These are phyloP conservation scores for Septoria petroselini DNA, from an alignment of 2,329 filamentous ascomycete species.

Conservation along the genomic window DNA sequence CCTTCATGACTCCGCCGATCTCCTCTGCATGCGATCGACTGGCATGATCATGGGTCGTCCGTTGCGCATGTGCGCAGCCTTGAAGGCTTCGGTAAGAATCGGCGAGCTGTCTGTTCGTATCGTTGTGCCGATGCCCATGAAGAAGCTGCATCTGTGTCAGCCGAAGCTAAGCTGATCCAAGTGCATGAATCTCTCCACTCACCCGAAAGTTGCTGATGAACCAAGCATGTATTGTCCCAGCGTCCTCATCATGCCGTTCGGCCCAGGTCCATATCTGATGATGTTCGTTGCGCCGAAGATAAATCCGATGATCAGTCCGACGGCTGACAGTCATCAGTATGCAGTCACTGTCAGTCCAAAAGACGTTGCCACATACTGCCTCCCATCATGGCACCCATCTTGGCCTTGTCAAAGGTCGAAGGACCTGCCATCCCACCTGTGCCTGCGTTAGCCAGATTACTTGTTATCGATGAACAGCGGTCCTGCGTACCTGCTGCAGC, in stretches of 20 bases:
- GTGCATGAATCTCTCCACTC: no score
- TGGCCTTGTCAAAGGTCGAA: slow-evolving; percentile 72
- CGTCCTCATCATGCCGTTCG: slow-evolving; percentile 90
- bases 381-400: slow-evolving; percentile 99
- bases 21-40: slow-evolving; percentile 38
- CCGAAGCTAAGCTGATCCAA: no score
- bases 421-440: slow-evolving; percentile 48
- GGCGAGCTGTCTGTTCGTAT: slow-evolving; percentile 88
- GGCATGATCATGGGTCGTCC: slow-evolving; percentile 68
- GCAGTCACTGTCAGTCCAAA: background rate
- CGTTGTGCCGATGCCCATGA: slow-evolving; percentile 98
- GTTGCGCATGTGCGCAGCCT: slow-evolving; percentile 58
- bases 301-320: slow-evolving; percentile 94
- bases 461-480: background rate
- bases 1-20: slow-evolving; percentile 7
- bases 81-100: slow-evolving; percentile 71
- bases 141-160: slow-evolving; percentile 59
- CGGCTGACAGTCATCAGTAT: slow-evolving; percentile 57
- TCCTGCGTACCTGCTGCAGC: slow-evolving; percentile 25
- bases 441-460: slow-evolving; percentile 1
- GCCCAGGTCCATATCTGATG: slow-evolving; percentile 88
- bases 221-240: slow-evolving; percentile 95
- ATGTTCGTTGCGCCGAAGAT: slow-evolving; percentile 92
- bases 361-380: slow-evolving; percentile 65
- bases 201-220: slow-evolving; percentile 95